Percentiles rank a stretch among this genome's conserved stretches.
Conservation (phyloP, 2,329 filamentous ascomycete species). For the Sporothrix inflata region DNA sequence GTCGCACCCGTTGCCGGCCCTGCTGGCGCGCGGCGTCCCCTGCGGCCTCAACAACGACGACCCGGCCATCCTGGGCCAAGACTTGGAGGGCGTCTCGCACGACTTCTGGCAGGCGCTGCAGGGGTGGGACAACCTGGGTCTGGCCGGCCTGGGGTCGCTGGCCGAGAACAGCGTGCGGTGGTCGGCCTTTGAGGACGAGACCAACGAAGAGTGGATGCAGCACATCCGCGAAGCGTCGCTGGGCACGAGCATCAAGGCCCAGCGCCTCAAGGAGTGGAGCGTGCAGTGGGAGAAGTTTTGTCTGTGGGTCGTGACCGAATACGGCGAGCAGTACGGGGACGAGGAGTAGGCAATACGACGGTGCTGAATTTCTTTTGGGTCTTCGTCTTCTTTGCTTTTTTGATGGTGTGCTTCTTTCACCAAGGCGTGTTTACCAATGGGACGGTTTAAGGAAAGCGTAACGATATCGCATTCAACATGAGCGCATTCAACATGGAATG, state of each 20-base stretch:
- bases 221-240: conserved; percentile 74
- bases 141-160: conserved; percentile 82
- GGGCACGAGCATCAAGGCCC: conserved; percentile 70
- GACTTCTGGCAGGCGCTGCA: conserved; percentile 95
- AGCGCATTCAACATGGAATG: conserved; percentile 16
- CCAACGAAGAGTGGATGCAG: conserved; percentile 68
- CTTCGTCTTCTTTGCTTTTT: neutral
- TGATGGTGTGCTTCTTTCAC: conserved; percentile 12
- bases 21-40: conserved; percentile 81
- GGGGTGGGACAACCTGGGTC: conserved; percentile 86
- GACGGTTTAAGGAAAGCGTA: conserved; percentile 4
- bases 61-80: conserved; percentile 81
- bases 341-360: conserved; percentile 24
- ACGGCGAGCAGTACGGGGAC: conserved; percentile 62
- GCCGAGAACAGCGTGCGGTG: conserved; percentile 92
- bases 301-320: conserved; percentile 84
- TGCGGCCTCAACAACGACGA: conserved; percentile 90
- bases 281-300: conserved; percentile 88
- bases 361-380: conserved; percentile 34
- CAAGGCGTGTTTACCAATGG: neutral
- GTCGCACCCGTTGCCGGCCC: conserved; percentile 70
- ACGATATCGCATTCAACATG: conserved; percentile 24
- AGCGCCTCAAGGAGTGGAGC: conserved; percentile 76
- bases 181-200: conserved; percentile 85
- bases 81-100: conserved; percentile 79